A percentile compares a stretch with the other conserved stretches of the same genome.
Evolutionary conservation across 345 rosid species (phyloP).

Genomic region (Salix viminalis): DNA sequence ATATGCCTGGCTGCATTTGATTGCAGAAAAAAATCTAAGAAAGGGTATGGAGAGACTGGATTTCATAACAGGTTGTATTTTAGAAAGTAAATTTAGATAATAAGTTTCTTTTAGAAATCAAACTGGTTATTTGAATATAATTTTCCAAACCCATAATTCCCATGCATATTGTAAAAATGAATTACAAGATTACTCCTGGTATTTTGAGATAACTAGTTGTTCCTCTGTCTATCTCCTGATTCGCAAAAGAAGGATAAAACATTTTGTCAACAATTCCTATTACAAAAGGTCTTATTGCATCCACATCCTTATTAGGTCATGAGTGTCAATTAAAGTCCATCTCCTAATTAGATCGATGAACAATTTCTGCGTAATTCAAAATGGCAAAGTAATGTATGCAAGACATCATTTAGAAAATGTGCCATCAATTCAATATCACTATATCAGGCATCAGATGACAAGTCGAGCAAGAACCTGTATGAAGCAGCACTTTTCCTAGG

Average conservation of each 20-base stretch:
- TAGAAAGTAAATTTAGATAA: not conserved
- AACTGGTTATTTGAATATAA: not conserved
- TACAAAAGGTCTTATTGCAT: not conserved
- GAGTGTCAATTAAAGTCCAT: not conserved
- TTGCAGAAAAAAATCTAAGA: not conserved
- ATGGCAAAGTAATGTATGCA: not conserved
- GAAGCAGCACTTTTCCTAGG: slow-evolving; percentile 95
- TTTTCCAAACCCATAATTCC: not conserved
- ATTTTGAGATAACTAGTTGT: not conserved
- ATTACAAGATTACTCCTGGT: not conserved
- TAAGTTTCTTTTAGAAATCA: not conserved
- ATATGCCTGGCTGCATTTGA: not conserved
- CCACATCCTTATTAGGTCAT: not conserved
- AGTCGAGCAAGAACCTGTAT: slow-evolving; percentile 61
- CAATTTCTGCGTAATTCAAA: not conserved
- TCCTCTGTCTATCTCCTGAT: not conserved
- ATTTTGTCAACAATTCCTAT: not conserved
- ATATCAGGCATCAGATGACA: not conserved
- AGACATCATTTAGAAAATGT: not conserved
- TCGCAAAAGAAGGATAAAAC: not conserved
- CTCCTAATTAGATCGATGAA: not conserved
- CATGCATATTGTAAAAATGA: not conserved
- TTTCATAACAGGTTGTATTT: not conserved
- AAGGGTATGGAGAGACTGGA: not conserved
- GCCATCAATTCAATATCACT: not conserved